These are phyloP conservation scores for Solanum ossicruentum DNA, from an alignment of 257 asterid species.

Conservation along the genomic window DNA sequence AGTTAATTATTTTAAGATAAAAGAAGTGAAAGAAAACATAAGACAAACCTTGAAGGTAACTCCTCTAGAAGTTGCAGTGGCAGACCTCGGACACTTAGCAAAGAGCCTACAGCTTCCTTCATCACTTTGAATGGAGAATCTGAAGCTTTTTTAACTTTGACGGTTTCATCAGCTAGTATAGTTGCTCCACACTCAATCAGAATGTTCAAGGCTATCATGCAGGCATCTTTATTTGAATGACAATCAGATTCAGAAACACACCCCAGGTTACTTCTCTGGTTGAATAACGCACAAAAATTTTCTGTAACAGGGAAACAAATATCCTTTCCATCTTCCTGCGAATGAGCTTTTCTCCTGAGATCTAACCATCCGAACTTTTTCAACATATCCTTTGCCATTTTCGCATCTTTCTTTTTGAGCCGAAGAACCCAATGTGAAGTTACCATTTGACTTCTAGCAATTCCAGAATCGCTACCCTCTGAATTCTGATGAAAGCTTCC, in stretches of 20 bases:
- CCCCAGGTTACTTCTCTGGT: slow-evolving; percentile 12
- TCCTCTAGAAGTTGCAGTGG: slow-evolving; percentile 55
- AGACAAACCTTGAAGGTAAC: slow-evolving; percentile 72
- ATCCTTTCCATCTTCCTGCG: slow-evolving; percentile 42
- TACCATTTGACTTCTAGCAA: slow-evolving; percentile 11
- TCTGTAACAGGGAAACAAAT: slow-evolving; percentile 73
- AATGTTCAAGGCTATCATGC: slow-evolving; percentile 42
- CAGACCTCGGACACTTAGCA: slow-evolving; percentile 37
- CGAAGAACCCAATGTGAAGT: slow-evolving; percentile 40
- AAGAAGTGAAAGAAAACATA: background rate
- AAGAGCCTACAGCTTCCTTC: slow-evolving; percentile 66
- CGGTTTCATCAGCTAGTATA: slow-evolving; percentile 47
- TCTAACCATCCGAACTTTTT: slow-evolving; percentile 90
- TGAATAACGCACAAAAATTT: slow-evolving; percentile 31
- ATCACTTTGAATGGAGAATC: slow-evolving; percentile 54
- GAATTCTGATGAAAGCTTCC: slow-evolving; percentile 16
- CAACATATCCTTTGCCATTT: slow-evolving; percentile 66
- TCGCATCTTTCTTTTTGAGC: slow-evolving; percentile 56
- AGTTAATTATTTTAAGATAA: background rate
- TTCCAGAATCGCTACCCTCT: slow-evolving; percentile 20
- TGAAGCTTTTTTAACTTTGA: slow-evolving; percentile 47
- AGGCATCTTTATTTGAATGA: slow-evolving; percentile 24
- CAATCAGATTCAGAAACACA: slow-evolving; percentile 20
- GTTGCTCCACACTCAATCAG: slow-evolving; percentile 51
- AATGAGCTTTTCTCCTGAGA: slow-evolving; percentile 65